Conservation (phyloP, 2,329 filamentous ascomycete genomes). For the Chaetomiaceae sp. region DNA sequence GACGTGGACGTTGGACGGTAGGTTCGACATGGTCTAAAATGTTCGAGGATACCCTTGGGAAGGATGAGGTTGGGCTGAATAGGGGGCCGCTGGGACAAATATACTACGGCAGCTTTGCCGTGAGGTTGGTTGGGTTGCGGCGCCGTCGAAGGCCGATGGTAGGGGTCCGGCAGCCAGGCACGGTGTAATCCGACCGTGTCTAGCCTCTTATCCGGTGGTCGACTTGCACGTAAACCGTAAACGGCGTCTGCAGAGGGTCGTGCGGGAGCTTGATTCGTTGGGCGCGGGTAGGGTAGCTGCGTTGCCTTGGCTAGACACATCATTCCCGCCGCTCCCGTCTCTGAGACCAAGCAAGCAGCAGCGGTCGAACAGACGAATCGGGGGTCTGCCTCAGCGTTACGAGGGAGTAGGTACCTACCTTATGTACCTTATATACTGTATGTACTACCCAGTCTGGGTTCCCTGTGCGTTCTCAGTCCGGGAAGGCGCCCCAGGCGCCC, state of each 20-base stretch:
- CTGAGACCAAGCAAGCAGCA: constrained; percentile 10
- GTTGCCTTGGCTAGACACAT: constrained; percentile 1
- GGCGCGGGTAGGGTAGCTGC: not conserved
- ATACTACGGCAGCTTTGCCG: not conserved
- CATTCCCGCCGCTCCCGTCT: not conserved
- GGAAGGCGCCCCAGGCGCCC: not conserved
- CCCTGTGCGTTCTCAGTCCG: not conserved
- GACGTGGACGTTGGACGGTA: constrained; percentile 66
- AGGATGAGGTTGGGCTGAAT: not conserved
- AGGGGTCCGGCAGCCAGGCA: not conserved
- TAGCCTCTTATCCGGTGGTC: too few species aligned
- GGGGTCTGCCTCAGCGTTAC: too few species aligned
- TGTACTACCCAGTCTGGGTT: too few species aligned
- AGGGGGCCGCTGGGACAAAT: too few species aligned
- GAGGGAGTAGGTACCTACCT: too few species aligned
- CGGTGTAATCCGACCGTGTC: not conserved
- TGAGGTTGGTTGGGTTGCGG: not conserved
- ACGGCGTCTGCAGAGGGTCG: constrained; percentile 12
- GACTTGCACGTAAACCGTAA: constrained; percentile 2
- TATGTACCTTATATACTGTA: too few species aligned
- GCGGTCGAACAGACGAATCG: not conserved
- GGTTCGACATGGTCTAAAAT: constrained; percentile 21
- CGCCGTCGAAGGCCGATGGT: not conserved
- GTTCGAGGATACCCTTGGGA: not conserved
- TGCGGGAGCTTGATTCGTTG: constrained; percentile 20